These are phyloP conservation scores for Tephrocybe sp. DNA, from an alignment of 768 basidiomycete species.

Conservation along the genomic window DNA sequence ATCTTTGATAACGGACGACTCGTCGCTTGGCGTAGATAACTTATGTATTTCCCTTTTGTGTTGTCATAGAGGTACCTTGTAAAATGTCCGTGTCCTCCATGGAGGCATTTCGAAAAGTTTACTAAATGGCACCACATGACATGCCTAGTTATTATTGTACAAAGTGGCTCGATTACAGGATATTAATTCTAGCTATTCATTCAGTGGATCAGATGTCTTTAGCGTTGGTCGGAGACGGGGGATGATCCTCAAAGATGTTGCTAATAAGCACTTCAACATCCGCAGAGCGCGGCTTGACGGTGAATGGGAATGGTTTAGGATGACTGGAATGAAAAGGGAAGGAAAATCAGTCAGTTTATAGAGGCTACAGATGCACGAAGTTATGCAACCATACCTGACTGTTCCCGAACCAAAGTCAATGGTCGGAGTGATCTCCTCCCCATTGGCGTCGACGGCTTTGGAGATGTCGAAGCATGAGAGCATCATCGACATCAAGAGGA, in stretches of 20 bases:
- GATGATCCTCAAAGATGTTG: constrained; percentile 14
- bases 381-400: constrained; percentile 5
- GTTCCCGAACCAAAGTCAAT: constrained; percentile 11
- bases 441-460: constrained; percentile 26
- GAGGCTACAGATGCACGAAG: too few species aligned
- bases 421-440: constrained; percentile 15
- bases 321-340: background rate
- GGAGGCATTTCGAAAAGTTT: too few species aligned
- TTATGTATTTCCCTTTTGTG: too few species aligned
- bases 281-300: constrained; percentile 9
- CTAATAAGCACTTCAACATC: constrained; percentile 12
- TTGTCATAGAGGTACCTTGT: too few species aligned
- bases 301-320: constrained; percentile 15
- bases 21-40: too few species aligned
- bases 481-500: constrained; percentile 21
- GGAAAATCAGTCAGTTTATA: too few species aligned
- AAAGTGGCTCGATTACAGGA: too few species aligned
- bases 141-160: too few species aligned
- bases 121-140: too few species aligned
- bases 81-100: too few species aligned
- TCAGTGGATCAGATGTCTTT: constrained; percentile 5
- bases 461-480: constrained; percentile 30
- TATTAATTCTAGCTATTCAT: too few species aligned
- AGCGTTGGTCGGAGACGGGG: constrained; percentile 13
- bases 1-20: too few species aligned